Conservation (phyloP, 805 yeast species). For the Sugiyamaella lignohabitans region DNA sequence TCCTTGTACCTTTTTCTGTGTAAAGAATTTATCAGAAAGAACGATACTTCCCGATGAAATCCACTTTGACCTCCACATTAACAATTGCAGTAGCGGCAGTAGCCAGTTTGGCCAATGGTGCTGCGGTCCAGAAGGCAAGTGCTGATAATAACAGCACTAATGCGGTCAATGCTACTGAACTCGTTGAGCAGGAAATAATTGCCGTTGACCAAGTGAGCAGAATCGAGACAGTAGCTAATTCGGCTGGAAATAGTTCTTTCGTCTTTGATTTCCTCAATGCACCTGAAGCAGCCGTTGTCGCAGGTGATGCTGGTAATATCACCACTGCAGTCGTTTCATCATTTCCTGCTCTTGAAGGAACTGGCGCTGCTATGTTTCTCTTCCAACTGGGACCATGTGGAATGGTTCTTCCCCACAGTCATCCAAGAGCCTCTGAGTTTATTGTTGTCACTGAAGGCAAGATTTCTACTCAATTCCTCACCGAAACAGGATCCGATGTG, state of each 20-base stretch:
- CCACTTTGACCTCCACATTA: too few relatives aligned
- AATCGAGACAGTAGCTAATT: conserved; percentile 9
- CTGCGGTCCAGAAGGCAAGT: too few relatives aligned
- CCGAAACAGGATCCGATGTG: conserved; percentile 16
- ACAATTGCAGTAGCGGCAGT: too few relatives aligned
- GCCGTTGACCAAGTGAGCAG: conserved; percentile 13
- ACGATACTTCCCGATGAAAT: too few relatives aligned
- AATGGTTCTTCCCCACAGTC: conserved; percentile 18
- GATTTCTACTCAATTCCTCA: conserved; percentile 15
- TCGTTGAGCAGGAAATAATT: conserved; percentile 9
- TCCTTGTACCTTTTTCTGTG: too few relatives aligned
- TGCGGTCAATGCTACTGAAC: conserved; percentile 7
- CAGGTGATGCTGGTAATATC: conserved; percentile 12
- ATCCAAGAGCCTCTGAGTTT: conserved; percentile 18
- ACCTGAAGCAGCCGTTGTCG: conserved; percentile 12
- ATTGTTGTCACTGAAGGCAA: conserved; percentile 17
- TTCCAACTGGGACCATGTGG: conserved; percentile 19
- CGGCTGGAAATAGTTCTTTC: conserved; percentile 16
- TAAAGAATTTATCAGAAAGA: too few relatives aligned
- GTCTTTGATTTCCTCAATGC: conserved; percentile 18
- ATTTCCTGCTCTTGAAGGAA: conserved; percentile 18
- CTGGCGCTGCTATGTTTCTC: conserved; percentile 12
- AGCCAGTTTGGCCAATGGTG: too few relatives aligned
- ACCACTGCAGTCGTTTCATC: conserved; percentile 11
- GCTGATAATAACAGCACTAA: too few relatives aligned